A percentile compares a stretch with the other conserved stretches of the same genome.
phyloP scores from a whole-genome alignment of 257 asterid species.

The Gentiana macrophylla region DNA sequence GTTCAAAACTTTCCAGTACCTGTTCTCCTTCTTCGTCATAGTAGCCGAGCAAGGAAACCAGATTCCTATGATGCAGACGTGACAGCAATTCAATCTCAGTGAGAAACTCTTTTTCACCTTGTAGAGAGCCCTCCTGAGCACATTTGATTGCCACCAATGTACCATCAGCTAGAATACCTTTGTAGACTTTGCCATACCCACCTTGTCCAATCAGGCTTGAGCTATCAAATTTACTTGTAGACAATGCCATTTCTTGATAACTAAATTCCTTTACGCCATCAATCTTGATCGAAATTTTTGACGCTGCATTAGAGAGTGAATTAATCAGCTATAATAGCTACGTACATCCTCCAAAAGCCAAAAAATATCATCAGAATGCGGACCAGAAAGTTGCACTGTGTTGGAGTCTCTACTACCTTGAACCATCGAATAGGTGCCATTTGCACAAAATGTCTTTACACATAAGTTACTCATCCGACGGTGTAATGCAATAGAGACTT shows the following conservation, averaged over 20 bases:
- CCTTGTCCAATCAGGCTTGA: conserved; percentile 76
- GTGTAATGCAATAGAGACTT: too few relatives aligned
- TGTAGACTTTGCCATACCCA: conserved; percentile 91
- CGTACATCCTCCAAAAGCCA: too few relatives aligned
- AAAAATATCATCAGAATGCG: too few relatives aligned
- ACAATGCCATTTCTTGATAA: conserved; percentile 52
- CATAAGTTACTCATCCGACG: too few relatives aligned
- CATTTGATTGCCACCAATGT: conserved; percentile 85
- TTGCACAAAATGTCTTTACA: too few relatives aligned
- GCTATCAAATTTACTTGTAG: conserved; percentile 50
- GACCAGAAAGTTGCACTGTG: too few relatives aligned
- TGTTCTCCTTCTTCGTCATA: conserved; percentile 98
- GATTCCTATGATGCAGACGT: conserved; percentile 86
- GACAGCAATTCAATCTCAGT: conserved; percentile 85
- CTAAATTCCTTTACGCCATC: conserved; percentile 81
- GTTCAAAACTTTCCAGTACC: conserved; percentile 25
- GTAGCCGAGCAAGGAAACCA: conserved; percentile 77
- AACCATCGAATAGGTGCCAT: too few relatives aligned
- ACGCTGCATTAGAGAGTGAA: conserved; percentile 40
- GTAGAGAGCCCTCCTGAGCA: conserved; percentile 87
- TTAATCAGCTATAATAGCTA: conserved; percentile 17
- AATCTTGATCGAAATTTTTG: conserved; percentile 59
- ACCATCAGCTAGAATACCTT: conserved; percentile 77
- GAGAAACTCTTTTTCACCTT: conserved; percentile 93
- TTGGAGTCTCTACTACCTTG: too few relatives aligned